Percentiles rank a stretch among this genome's conserved stretches.
These are phyloP conservation scores for Phyllosticta capitalensis DNA, from an alignment of 2,329 filamentous ascomycete species.

Conservation along the genomic window DNA sequence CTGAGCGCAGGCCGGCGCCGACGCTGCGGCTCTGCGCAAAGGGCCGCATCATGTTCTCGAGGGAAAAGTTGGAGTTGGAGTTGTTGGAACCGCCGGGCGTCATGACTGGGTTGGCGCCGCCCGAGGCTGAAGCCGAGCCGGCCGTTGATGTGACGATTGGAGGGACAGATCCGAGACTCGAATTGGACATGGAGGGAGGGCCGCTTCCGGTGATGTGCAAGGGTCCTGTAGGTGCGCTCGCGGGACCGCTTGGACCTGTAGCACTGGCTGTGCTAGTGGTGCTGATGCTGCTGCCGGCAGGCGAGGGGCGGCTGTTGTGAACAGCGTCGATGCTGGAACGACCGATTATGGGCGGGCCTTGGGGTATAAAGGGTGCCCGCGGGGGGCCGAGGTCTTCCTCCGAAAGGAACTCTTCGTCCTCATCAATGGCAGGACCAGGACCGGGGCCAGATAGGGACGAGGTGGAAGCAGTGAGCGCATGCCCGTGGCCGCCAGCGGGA, in stretches of 20 bases:
- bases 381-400: conserved; percentile 58
- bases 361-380: conserved; percentile 12
- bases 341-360: conserved; percentile 6
- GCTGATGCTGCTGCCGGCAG: conserved; percentile 31
- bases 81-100: neutral
- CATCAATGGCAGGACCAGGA: conserved; percentile 46
- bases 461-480: neutral
- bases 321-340: conserved; percentile 9
- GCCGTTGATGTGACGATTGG: neutral
- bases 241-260: conserved; percentile 26
- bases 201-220: neutral
- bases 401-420: conserved; percentile 64
- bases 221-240: neutral
- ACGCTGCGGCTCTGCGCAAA: conserved; percentile 41
- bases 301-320: conserved; percentile 20
- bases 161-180: neutral
- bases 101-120: neutral
- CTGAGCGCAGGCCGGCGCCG: conserved; percentile 35
- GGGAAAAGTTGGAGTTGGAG: neutral
- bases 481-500: conserved; percentile 35
- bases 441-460: neutral
- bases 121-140: neutral
- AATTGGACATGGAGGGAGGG: neutral
- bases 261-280: neutral
- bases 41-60: conserved; percentile 46